A percentile compares a stretch with the other conserved stretches of the same genome.
Conservation (phyloP, 371 early-diverging fungal species). For the Rhizopus arrhizus region DNA sequence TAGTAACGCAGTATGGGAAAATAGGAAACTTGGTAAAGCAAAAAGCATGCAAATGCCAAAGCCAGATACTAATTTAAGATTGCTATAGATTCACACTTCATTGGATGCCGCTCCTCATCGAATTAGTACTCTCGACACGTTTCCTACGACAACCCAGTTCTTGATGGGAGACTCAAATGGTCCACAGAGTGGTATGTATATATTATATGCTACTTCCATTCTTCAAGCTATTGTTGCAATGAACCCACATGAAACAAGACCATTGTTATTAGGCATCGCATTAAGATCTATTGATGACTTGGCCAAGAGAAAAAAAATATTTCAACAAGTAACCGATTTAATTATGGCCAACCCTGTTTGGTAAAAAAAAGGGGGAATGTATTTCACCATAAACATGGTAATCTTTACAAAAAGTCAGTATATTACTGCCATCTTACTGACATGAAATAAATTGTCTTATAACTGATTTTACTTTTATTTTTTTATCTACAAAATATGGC, state of each 20-base stretch:
- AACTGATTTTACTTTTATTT: background rate
- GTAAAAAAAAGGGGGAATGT: slow-evolving; percentile 12
- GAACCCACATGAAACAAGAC: slow-evolving; percentile 64
- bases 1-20: slow-evolving; percentile 66
- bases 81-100: slow-evolving; percentile 47
- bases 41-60: background rate
- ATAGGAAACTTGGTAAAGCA: slow-evolving; percentile 62
- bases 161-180: slow-evolving; percentile 58
- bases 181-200: slow-evolving; percentile 61
- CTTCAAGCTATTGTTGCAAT: slow-evolving; percentile 63
- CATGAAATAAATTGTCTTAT: no score
- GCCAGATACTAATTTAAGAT: background rate
- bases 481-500: background rate
- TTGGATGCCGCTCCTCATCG: slow-evolving; percentile 50
- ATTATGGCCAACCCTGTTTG: slow-evolving; percentile 44
- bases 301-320: slow-evolving; percentile 32
- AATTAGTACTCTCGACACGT: slow-evolving; percentile 45
- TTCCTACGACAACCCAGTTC: slow-evolving; percentile 54
- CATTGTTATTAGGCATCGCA: slow-evolving; percentile 66
- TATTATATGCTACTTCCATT: slow-evolving; percentile 66
- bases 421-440: no score
- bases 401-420: no score
- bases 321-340: slow-evolving; percentile 42
- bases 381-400: no score
- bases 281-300: slow-evolving; percentile 52